phyloP scores from a whole-genome alignment of 202 grass and related monocot species.

The Zoysia matrella region DNA sequence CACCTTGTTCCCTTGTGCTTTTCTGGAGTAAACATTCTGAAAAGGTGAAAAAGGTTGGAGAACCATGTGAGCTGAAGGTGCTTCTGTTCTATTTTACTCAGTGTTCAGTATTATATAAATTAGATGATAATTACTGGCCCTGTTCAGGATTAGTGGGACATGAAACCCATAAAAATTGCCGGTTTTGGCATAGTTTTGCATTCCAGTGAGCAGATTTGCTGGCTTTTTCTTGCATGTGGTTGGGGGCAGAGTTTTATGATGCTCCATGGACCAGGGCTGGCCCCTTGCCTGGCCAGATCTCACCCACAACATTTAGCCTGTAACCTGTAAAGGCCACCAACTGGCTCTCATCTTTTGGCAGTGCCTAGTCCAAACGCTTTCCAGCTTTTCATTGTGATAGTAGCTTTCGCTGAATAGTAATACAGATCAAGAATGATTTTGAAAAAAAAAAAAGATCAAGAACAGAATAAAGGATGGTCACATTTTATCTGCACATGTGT shows the following conservation, averaged over 20 bases:
- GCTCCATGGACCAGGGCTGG: conserved; percentile 6
- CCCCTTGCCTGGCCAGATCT: conserved; percentile 17
- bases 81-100: conserved; percentile 16
- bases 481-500: background rate
- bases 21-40: conserved; percentile 1
- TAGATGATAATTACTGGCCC: background rate
- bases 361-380: background rate
- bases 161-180: conserved; percentile 4
- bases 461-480: conserved; percentile 5
- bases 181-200: conserved; percentile 8
- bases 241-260: conserved; percentile 32
- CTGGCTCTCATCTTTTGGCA: conserved; percentile 20
- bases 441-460: background rate
- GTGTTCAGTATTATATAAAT: background rate
- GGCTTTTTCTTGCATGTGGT: conserved; percentile 46
- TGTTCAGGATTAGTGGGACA: background rate
- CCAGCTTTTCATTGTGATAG: background rate
- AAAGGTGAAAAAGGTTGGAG: conserved; percentile 1
- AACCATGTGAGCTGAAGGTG: conserved; percentile 19
- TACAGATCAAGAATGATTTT: too few species aligned
- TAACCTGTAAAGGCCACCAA: conserved; percentile 1
- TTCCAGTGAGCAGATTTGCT: conserved; percentile 11
- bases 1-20: conserved; percentile 21
- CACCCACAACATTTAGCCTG: conserved; percentile 5
- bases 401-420: conserved; percentile 12